Base-by-base conservation (phyloP, 2,329 filamentous ascomycete genomes). In the Coleophoma cylindrospora region DNA sequence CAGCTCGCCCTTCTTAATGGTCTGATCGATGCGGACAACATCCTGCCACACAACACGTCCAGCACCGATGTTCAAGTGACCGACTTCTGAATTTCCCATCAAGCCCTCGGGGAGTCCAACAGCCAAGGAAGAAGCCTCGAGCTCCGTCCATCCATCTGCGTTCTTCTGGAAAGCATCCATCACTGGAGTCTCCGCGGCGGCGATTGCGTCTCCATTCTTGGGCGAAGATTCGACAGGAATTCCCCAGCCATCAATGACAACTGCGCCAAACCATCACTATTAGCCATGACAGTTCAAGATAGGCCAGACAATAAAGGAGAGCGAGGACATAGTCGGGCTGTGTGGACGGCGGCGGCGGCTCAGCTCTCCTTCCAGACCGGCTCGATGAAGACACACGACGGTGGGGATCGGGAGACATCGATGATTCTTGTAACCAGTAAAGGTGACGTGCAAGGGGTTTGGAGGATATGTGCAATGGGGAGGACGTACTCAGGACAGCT, bases 181-280 rank as follows among this genome's bases (percentile, higher is more conserved):
- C 68, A 87, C 83, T 43, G 94, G 94, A 51, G 94, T 97, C 59
- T 96, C 80, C 61, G 92, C 94, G 57, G 89, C 89, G 62, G 91
- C 85, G 69, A 99, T 97, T 66, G 94, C 94, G 76, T 99, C 92
- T 71, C 94, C 92, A 71, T 95, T 71, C 65, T 89, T 87, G 64
- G 87, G 88, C 50, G 91, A 95, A 52, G 84, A 74, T 59, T 86
- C 85, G 57, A 83, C 83, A 63, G 91, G 82, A 64, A 97, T 83
- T 67, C 94, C 94, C 94, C 94, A 99, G 66, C 94, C 94, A 75
- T 99, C 94, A 78, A 99, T 99, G 74, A 97, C 94, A 81, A 99
- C 87, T 91, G 66, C 72, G 72, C 61, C 59, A 66, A 45, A 81
- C 65, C 66, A 80, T 67, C 62, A 77, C 69, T 53, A 79, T 80